Evolutionary conservation across 495 filamentous ascomycete species (phyloP).

Genomic region (Elasticomyces elasticus): DNA sequence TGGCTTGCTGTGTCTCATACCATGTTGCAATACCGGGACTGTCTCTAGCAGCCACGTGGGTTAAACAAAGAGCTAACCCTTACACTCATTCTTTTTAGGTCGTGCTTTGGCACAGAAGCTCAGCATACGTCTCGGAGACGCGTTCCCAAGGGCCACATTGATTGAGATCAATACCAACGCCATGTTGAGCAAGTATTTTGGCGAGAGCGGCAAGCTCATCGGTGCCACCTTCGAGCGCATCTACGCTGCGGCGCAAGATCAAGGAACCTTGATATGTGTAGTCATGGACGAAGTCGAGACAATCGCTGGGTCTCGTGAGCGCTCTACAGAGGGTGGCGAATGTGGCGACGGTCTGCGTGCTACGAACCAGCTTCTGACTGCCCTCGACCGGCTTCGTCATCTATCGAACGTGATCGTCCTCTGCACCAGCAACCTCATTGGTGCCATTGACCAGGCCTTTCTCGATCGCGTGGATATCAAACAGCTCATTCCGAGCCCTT

Average conservation of each 20-base stretch:
- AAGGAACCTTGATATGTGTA: conserved; percentile 39
- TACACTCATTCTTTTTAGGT: no score
- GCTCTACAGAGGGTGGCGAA: conserved; percentile 36
- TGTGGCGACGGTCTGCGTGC: conserved; percentile 41
- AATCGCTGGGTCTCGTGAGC: conserved; percentile 38
- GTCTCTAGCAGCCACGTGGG: no score
- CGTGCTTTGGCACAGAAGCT: conserved; percentile 47
- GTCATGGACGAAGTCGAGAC: conserved; percentile 51
- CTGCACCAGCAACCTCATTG: conserved; percentile 43
- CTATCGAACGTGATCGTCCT: conserved; percentile 41
- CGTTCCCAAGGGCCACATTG: conserved; percentile 36
- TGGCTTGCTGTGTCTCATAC: no score
- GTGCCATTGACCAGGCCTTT: conserved; percentile 40
- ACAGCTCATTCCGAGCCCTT: conserved; percentile 37
- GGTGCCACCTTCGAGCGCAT: conserved; percentile 37
- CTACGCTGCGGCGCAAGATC: conserved; percentile 36
- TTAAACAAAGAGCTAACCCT: no score
- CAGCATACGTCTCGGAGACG: conserved; percentile 42
- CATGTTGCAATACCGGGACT: no score
- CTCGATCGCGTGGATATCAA: conserved; percentile 48
- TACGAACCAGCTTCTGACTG: conserved; percentile 37
- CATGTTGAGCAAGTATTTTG: conserved; percentile 45
- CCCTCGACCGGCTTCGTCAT: conserved; percentile 27
- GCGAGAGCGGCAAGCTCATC: conserved; percentile 47
- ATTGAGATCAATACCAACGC: conserved; percentile 44